Evolutionary conservation across 1,139 yeast species (phyloP).

Genomic region (Suhomyces bribrorum): DNA sequence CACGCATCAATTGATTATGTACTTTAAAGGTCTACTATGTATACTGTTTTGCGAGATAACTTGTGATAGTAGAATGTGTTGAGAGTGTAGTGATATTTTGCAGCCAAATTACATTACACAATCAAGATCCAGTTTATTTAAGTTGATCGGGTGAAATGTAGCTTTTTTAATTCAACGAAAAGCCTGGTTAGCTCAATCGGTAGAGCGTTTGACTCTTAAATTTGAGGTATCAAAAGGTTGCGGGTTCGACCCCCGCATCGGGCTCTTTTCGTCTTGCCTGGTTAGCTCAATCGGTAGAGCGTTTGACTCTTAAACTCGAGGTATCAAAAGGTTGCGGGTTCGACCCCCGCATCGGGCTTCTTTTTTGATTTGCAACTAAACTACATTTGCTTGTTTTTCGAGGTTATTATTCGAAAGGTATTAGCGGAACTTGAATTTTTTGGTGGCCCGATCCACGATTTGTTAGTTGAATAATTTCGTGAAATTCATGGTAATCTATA

Average conservation of each 20-base stretch:
- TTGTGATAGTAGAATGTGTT: neutral
- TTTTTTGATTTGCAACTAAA: neutral
- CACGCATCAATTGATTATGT: too few species aligned
- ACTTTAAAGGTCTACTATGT: too few species aligned
- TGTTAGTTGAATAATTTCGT: neutral
- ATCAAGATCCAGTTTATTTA: too few species aligned
- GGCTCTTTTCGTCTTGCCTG: constrained; percentile 25
- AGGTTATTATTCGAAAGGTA: too few species aligned
- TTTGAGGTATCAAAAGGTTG: constrained; percentile 40
- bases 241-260: constrained; percentile 55
- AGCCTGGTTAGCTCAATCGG: constrained; percentile 19
- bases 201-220: constrained; percentile 19
- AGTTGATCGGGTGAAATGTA: too few species aligned
- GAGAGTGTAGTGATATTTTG: neutral
- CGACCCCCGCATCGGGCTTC: constrained; percentile 52
- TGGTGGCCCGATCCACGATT: too few species aligned
- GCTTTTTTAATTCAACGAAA: neutral
- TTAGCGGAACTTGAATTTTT: too few species aligned
- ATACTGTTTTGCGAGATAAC: too few species aligned
- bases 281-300: constrained; percentile 18
- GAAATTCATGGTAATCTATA: constrained; percentile 5
- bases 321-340: constrained; percentile 50
- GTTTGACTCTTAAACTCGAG: constrained; percentile 17
- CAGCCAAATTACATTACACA: neutral
- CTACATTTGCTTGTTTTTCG: neutral